These are phyloP conservation scores for Neurospora sp. DNA, from an alignment of 495 filamentous ascomycete species.

Conservation along the genomic window DNA sequence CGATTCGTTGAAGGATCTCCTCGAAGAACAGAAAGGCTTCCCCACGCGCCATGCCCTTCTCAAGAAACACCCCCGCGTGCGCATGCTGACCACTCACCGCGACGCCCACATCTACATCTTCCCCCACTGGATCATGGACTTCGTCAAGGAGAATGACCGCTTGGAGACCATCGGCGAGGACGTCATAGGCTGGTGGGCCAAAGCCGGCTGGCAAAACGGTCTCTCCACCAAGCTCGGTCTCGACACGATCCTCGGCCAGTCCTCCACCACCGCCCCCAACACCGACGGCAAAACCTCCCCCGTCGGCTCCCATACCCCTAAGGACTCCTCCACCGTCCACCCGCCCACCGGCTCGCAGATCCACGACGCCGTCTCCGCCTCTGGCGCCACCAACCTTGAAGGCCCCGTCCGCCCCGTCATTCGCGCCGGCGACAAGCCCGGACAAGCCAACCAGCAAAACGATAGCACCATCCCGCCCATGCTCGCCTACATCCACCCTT, in stretches of 20 bases:
- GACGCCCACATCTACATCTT: slow-evolving; percentile 92
- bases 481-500: slow-evolving; percentile 64
- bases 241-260: slow-evolving; percentile 46
- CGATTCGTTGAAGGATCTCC: slow-evolving; percentile 71
- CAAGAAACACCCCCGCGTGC: slow-evolving; percentile 58
- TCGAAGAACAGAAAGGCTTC: slow-evolving; percentile 59
- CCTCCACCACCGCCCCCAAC: background rate
- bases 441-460: slow-evolving; percentile 17
- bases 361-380: background rate
- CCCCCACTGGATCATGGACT: slow-evolving; percentile 81
- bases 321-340: background rate
- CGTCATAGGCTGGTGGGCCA: slow-evolving; percentile 89
- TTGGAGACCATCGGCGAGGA: slow-evolving; percentile 87
- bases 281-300: slow-evolving; percentile 14
- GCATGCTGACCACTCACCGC: slow-evolving; percentile 66
- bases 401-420: slow-evolving; percentile 7
- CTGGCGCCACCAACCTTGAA: slow-evolving; percentile 2
- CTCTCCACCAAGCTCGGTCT: slow-evolving; percentile 69
- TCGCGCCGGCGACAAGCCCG: slow-evolving; percentile 19
- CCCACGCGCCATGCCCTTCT: slow-evolving; percentile 64
- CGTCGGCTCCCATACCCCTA: slow-evolving; percentile 1
- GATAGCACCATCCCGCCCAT: slow-evolving; percentile 59
- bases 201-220: slow-evolving; percentile 79
- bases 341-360: background rate
- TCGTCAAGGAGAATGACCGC: slow-evolving; percentile 63